A percentile compares a stretch with the other conserved stretches of the same genome.
phyloP scores from a whole-genome alignment of 1,284 basidiomycete genomes.

The Rhodotorula sp. region DNA sequence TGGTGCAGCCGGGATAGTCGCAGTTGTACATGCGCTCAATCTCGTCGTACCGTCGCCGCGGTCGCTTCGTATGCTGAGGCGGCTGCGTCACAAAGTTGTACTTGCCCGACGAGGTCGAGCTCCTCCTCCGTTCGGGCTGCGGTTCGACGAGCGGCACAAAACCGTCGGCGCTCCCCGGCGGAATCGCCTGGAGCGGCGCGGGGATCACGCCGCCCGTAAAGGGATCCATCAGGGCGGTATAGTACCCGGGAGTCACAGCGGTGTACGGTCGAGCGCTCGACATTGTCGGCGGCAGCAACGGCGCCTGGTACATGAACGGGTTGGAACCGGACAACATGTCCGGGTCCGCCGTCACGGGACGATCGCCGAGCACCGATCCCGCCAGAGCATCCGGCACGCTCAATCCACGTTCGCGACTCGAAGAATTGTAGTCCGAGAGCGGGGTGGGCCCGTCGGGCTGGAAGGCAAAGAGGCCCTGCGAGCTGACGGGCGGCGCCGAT shows the following conservation, averaged over 20 bases:
- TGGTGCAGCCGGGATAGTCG: conserved; percentile 74
- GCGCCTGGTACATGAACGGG: conserved; percentile 34
- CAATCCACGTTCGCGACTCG: conserved; percentile 4
- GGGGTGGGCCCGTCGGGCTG: neutral
- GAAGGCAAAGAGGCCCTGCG: neutral
- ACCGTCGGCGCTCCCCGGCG: conserved; percentile 4
- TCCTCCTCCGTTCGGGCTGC: conserved; percentile 2
- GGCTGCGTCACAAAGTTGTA: conserved; percentile 76
- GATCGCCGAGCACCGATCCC: neutral
- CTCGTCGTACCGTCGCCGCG: conserved; percentile 78
- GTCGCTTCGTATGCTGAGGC: conserved; percentile 73
- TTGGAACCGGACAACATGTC: neutral
- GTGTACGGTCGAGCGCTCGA: neutral
- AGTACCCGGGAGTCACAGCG: neutral
- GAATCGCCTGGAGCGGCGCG: neutral
- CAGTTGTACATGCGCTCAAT: conserved; percentile 88
- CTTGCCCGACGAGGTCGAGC: conserved; percentile 1
- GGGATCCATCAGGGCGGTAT: conserved; percentile 21
- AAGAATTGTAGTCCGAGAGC: neutral
- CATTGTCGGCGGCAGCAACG: neutral
- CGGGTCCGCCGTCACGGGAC: neutral
- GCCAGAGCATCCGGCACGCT: conserved; percentile 14
- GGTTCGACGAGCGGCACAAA: neutral
- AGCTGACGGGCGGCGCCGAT: neutral
- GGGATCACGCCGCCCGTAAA: neutral